Evolutionary conservation across 345 rosid species (phyloP).

Genomic region (Adansonia digitata): DNA sequence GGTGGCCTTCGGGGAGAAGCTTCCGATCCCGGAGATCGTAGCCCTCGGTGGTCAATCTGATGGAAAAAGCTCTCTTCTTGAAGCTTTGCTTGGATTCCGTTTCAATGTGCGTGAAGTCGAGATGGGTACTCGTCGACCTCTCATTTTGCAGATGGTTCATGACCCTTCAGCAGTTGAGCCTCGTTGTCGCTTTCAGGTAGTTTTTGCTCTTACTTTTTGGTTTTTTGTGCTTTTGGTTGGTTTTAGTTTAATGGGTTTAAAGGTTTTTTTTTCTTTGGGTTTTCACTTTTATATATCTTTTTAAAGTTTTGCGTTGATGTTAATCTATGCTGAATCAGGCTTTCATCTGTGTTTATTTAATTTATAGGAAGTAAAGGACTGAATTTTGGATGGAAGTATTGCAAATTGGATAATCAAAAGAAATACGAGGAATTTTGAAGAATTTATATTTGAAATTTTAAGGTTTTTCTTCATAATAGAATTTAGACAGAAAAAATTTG

Average conservation of each 20-base stretch:
- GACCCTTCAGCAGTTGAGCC: conserved; percentile 82
- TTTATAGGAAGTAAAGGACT: not conserved
- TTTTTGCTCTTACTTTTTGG: too few species aligned
- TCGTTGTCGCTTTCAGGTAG: conserved; percentile 85
- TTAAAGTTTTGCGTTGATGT: not conserved
- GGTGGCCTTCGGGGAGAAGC: conserved; percentile 95
- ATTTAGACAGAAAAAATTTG: not conserved
- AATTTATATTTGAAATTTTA: not conserved
- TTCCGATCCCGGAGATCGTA: conserved; percentile 94
- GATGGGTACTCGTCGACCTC: conserved; percentile 95
- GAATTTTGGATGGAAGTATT: not conserved
- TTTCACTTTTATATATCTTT: not conserved
- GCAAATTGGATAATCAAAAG: not conserved
- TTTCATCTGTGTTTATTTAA: not conserved
- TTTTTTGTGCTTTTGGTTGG: not conserved
- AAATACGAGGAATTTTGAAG: not conserved
- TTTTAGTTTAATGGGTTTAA: not conserved
- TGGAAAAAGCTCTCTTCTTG: conserved; percentile 92
- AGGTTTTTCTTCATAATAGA: not conserved
- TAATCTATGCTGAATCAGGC: not conserved
- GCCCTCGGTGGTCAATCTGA: conserved; percentile 97
- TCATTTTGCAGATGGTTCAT: conserved; percentile 93
- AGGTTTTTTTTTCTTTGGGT: not conserved
- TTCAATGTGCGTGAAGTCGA: conserved; percentile 96
- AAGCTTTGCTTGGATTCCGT: conserved; percentile 88